Conservation (phyloP, 2,329 filamentous ascomycete genomes). For the Alternaria ventricosa region DNA sequence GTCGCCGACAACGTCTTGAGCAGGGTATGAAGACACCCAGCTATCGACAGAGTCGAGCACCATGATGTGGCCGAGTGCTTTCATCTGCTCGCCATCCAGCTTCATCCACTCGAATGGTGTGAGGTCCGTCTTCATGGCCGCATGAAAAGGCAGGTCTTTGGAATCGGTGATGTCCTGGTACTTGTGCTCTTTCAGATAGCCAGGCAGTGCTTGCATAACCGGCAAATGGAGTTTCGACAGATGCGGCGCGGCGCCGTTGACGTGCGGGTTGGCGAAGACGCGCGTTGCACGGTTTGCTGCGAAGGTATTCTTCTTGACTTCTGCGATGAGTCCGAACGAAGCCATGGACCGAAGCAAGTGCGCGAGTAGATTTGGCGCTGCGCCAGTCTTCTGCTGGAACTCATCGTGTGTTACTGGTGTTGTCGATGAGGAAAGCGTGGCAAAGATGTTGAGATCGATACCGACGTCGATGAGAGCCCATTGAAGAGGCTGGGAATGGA, state of each 20-base stretch:
- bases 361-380: conserved; percentile 34
- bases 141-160: conserved; percentile 37
- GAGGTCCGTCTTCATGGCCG: conserved; percentile 32
- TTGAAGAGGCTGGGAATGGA: neutral
- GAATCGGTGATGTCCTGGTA: conserved; percentile 34
- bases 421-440: neutral
- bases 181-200: conserved; percentile 36
- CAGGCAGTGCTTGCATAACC: conserved; percentile 33
- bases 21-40: conserved; percentile 32
- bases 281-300: conserved; percentile 38
- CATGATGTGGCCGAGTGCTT: conserved; percentile 37
- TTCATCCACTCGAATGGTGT: conserved; percentile 40
- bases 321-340: conserved; percentile 38
- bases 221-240: conserved; percentile 29
- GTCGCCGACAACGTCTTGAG: conserved; percentile 16
- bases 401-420: conserved; percentile 17
- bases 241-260: conserved; percentile 35
- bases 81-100: conserved; percentile 33
- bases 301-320: conserved; percentile 37
- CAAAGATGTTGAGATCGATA: neutral
- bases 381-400: conserved; percentile 29
- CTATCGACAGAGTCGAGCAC: conserved; percentile 25
- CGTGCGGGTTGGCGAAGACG: conserved; percentile 32
- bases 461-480: neutral
- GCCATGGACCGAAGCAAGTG: conserved; percentile 45